A percentile compares a stretch with the other conserved stretches of the same genome.
Evolutionary conservation across 2,329 filamentous ascomycete genomes (phyloP).

Genomic region (Scedosporium aurantiacum): DNA sequence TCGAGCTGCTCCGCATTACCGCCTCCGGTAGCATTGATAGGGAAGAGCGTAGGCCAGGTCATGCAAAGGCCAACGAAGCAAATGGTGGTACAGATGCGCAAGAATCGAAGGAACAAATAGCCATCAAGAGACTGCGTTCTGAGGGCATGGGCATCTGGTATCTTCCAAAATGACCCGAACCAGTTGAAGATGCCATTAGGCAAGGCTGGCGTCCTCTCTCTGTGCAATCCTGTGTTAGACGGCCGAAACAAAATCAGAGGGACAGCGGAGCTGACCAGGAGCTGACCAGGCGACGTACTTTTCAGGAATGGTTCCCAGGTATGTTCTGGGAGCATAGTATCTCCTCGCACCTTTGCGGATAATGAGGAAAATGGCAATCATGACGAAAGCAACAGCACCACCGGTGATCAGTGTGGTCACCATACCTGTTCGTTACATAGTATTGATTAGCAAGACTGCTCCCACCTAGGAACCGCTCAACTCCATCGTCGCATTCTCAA

Average conservation of each 20-base stretch:
- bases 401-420: constrained; percentile 43
- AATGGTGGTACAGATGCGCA: constrained; percentile 60
- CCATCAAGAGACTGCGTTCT: constrained; percentile 80
- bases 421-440: constrained; percentile 8
- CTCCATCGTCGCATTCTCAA: background rate
- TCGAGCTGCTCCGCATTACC: constrained; percentile 57
- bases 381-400: constrained; percentile 24
- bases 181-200: constrained; percentile 50
- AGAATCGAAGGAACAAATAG: constrained; percentile 72
- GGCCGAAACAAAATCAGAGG: background rate
- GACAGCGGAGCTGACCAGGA: background rate
- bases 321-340: constrained; percentile 39
- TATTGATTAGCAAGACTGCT: background rate
- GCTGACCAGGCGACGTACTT: constrained; percentile 18
- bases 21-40: constrained; percentile 77
- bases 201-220: constrained; percentile 46
- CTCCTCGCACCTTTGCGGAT: constrained; percentile 32
- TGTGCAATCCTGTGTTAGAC: constrained; percentile 11
- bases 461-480: background rate
- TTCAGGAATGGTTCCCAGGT: constrained; percentile 33
- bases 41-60: constrained; percentile 78
- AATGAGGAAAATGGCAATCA: constrained; percentile 32
- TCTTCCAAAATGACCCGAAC: constrained; percentile 51
- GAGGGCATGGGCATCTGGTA: constrained; percentile 63
- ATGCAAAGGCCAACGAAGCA: constrained; percentile 75